These are phyloP conservation scores for Verticillium klebahnii DNA, from an alignment of 2,329 filamentous ascomycete species.

Conservation along the genomic window DNA sequence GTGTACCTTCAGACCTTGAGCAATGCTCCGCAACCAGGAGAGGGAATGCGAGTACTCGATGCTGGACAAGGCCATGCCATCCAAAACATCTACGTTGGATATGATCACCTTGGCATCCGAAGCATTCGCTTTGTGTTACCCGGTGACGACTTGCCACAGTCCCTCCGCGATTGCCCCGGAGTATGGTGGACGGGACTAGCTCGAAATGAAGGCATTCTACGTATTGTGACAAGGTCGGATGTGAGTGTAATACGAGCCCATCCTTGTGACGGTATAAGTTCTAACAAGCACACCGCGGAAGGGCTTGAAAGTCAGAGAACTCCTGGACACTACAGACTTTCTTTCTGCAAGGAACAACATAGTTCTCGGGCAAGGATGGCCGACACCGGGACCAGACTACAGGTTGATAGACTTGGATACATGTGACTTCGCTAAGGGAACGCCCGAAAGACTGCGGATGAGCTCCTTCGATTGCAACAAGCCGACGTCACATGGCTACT, in stretches of 20 bases:
- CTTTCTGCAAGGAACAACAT: not conserved
- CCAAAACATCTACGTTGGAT: not conserved
- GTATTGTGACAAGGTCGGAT: not conserved
- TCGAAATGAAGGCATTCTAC: not conserved
- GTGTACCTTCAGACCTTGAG: not conserved
- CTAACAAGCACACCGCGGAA: not conserved
- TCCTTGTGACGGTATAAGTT: not conserved
- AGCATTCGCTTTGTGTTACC: not conserved
- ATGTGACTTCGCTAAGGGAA: not conserved
- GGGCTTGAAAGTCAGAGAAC: not conserved
- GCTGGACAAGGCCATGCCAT: not conserved
- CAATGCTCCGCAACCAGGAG: not conserved
- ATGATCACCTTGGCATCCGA: not conserved
- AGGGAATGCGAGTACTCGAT: not conserved
- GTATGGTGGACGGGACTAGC: not conserved
- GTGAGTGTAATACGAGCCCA: not conserved
- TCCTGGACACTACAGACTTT: not conserved
- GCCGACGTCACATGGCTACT: not conserved
- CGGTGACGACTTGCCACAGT: not conserved
- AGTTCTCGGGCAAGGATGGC: not conserved
- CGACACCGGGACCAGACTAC: not conserved
- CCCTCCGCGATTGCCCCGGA: not conserved
- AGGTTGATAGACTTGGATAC: not conserved
- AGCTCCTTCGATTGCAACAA: not conserved
- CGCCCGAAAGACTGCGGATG: not conserved